These are phyloP conservation scores for Drosera capensis DNA, from an alignment of 148 eudicot genomes.

Conservation along the genomic window DNA sequence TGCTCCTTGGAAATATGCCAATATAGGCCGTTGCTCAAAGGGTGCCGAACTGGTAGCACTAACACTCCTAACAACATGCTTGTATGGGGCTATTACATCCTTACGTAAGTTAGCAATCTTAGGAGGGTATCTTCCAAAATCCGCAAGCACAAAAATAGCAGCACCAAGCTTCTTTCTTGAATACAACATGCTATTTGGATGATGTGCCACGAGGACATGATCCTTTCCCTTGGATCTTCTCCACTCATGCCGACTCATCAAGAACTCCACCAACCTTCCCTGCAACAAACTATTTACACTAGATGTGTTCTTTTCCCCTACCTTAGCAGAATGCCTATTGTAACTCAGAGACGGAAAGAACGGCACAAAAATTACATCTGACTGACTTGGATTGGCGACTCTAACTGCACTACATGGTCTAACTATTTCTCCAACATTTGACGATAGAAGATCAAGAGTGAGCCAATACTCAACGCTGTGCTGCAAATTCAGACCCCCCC, in stretches of 20 bases:
- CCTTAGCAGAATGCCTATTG: conserved; percentile 63
- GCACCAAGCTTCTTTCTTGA: conserved; percentile 12
- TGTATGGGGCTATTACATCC: conserved; percentile 93
- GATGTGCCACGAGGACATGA: background rate
- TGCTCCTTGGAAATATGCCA: conserved; percentile 87
- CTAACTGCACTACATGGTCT: conserved; percentile 67
- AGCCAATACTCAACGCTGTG: conserved; percentile 96
- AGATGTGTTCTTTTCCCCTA: conserved; percentile 27
- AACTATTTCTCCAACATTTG: conserved; percentile 21
- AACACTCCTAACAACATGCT: conserved; percentile 58
- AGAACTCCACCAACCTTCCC: conserved; percentile 12
- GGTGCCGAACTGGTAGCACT: conserved; percentile 26
- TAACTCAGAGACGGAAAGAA: conserved; percentile 86
- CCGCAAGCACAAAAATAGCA: background rate
- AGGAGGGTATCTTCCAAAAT: conserved; percentile 30
- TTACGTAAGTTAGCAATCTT: conserved; percentile 61
- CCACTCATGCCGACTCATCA: conserved; percentile 1
- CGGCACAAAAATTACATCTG: conserved; percentile 76
- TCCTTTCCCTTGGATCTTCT: background rate
- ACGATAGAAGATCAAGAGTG: conserved; percentile 88
- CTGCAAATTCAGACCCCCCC: conserved; percentile 81
- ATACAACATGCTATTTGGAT: conserved; percentile 1
- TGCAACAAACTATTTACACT: conserved; percentile 53
- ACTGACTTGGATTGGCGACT: conserved; percentile 55
- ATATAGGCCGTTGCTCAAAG: conserved; percentile 50